Conservation (phyloP, 2,329 filamentous ascomycete genomes). For the Epichloe uncinata region DNA sequence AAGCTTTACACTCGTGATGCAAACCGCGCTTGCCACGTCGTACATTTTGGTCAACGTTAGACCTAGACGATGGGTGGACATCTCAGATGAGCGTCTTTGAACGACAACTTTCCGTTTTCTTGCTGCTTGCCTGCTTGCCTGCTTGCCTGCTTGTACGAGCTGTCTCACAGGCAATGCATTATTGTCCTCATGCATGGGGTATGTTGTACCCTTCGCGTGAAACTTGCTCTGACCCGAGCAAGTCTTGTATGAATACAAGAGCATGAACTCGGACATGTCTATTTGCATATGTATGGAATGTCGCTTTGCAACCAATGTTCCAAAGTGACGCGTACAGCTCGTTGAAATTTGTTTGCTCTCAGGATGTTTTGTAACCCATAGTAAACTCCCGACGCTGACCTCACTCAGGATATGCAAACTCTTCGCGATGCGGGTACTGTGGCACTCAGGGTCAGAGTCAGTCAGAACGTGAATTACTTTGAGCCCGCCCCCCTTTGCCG, state of each 20-base stretch:
- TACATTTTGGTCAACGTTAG: background rate
- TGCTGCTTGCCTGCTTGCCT: background rate
- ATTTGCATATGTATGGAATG: background rate
- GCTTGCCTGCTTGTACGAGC: background rate
- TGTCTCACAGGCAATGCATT: background rate
- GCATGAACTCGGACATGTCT: background rate
- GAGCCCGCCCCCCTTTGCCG: background rate
- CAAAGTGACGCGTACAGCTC: background rate
- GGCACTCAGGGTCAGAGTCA: slow-evolving; percentile 33
- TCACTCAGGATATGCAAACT: slow-evolving; percentile 35
- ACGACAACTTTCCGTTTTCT: background rate
- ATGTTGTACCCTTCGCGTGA: background rate
- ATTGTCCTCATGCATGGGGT: background rate
- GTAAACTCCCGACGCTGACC: slow-evolving; percentile 2
- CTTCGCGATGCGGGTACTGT: slow-evolving; percentile 41
- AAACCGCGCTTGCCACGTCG: background rate
- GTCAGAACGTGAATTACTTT: slow-evolving; percentile 29
- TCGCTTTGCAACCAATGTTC: background rate
- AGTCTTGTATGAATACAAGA: background rate
- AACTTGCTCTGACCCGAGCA: background rate
- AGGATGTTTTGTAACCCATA: slow-evolving; percentile 2
- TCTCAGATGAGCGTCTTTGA: background rate
- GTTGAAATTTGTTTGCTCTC: background rate
- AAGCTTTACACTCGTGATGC: background rate
- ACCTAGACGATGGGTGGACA: background rate